A percentile compares a stretch with the other conserved stretches of the same genome.
These are phyloP conservation scores for Pleurostoma richardsiae DNA, from an alignment of 2,329 filamentous ascomycete species.

Conservation along the genomic window DNA sequence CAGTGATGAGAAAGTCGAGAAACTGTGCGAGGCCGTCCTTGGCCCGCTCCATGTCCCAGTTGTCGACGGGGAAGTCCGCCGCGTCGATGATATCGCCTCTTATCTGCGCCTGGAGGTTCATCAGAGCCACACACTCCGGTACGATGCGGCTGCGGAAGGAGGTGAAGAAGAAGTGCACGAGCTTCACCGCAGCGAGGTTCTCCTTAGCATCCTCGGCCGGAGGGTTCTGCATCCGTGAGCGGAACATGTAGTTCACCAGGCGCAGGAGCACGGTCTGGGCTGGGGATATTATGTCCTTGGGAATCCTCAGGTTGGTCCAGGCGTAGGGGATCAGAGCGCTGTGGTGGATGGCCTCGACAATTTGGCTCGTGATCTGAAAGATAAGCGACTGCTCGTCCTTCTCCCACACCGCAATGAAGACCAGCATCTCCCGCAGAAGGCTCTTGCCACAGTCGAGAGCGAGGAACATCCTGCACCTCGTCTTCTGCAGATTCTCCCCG, in stretches of 20 bases:
- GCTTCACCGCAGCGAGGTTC: slow-evolving; percentile 52
- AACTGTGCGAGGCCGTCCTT: slow-evolving; percentile 94
- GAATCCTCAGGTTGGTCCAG: slow-evolving; percentile 85
- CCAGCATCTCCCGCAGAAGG: slow-evolving; percentile 80
- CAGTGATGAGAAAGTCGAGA: slow-evolving; percentile 85
- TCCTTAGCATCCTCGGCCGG: slow-evolving; percentile 43
- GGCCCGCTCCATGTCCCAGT: slow-evolving; percentile 96
- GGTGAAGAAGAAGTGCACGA: slow-evolving; percentile 84
- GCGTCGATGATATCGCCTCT: slow-evolving; percentile 69
- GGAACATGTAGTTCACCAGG: slow-evolving; percentile 84
- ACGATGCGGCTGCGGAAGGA: slow-evolving; percentile 91
- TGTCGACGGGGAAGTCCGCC: slow-evolving; percentile 86
- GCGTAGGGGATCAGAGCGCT: slow-evolving; percentile 87
- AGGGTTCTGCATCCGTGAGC: slow-evolving; percentile 40
- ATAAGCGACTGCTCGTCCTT: slow-evolving; percentile 89
- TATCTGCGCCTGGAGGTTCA: slow-evolving; percentile 89
- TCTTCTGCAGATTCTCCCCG: slow-evolving; percentile 82
- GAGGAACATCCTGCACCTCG: slow-evolving; percentile 82
- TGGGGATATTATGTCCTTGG: slow-evolving; percentile 93
- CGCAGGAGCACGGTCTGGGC: slow-evolving; percentile 91
- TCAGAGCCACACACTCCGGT: slow-evolving; percentile 89
- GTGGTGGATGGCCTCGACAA: slow-evolving; percentile 87
- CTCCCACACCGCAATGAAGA: slow-evolving; percentile 97
- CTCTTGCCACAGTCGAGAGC: slow-evolving; percentile 89
- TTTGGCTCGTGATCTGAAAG: slow-evolving; percentile 94